These are phyloP conservation scores for Aspergillus brunneoviolaceus DNA, from an alignment of 2,329 filamentous ascomycete genomes.

Conservation along the genomic window DNA sequence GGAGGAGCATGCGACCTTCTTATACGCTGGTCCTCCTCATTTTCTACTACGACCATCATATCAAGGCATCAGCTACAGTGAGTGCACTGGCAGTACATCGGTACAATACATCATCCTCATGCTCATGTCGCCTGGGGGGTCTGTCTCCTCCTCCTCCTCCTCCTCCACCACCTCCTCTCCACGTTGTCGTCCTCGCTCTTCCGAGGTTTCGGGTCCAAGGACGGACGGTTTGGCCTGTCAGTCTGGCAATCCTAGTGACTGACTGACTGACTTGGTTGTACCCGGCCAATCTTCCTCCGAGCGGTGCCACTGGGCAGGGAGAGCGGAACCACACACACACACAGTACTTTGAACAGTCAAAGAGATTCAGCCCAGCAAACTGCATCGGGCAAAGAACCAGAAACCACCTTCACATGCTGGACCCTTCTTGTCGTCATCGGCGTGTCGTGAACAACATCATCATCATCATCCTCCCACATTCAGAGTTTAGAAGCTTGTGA, in stretches of 20 bases:
- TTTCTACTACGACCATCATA: no score
- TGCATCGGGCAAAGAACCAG: not conserved
- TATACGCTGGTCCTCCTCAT: no score
- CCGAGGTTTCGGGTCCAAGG: not conserved
- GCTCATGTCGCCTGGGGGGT: no score
- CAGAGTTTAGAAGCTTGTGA: not conserved
- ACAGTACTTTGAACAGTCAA: no score
- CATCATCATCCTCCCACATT: not conserved
- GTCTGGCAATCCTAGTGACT: not conserved
- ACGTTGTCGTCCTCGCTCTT: not conserved
- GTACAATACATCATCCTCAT: no score
- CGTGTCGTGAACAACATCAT: not conserved
- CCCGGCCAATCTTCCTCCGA: not conserved
- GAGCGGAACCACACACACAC: slow-evolving; percentile 2
- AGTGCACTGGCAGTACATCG: no score
- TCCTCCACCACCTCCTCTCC: not conserved
- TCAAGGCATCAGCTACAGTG: no score
- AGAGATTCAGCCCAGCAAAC: not conserved
- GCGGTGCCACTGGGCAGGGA: slow-evolving; percentile 8
- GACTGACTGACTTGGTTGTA: not conserved
- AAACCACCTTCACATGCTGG: slow-evolving; percentile 16
- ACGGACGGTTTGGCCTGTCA: not conserved
- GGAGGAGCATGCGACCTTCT: no score
- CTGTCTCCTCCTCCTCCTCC: no score
- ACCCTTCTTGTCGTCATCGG: slow-evolving; percentile 5